Base-by-base conservation (phyloP, 768 basidiomycete genomes). In the Goffeauzyma gilvescens region DNA sequence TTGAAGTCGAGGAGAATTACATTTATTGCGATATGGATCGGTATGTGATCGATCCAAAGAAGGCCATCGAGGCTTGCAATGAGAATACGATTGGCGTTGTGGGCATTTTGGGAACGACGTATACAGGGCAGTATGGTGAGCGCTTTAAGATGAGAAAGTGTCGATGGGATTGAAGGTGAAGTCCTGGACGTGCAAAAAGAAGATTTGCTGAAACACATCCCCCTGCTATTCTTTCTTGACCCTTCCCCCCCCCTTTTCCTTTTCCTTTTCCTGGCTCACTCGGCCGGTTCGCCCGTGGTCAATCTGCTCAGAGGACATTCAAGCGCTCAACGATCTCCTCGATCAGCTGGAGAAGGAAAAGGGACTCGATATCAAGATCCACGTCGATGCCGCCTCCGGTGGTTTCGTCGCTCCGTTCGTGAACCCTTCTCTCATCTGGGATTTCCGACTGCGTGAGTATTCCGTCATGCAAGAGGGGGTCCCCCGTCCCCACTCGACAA, bases 361-460 rank as follows among this genome's bases (percentile, higher is more conserved):
- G 17, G 56, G 52, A 4, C 20, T 52, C 20, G 55, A 62, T 28
- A 49, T 55, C 33, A 51, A 55, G 35, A 64, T 62, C 35, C 59
- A 62, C 37, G 58, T 52, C 32, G 55, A 46, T 36, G 35, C 41
- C 21, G 76, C 76, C 6, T 72, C 71, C 4, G 61, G 61, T 21
- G 78, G 69, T 0, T 75, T 80, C 55, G 66, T 76, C 36, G 75
- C 75, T 9, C 53, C 53, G 6, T 54, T 54, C 40, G 50, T 51
- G 42, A 42, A 50, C 10, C 63, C 63, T 2, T 45, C 54, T 12
- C 43, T 57, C 14, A 33, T 48, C 5, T 62, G 59, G 59, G 58
- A 61, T 45, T 65, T 55, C 48, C 33, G 50, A 14, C 21, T 48
- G 75, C 25, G 76, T 78, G 4, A n/a, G n/a, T n/a, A n/a, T n/a